Evolutionary conservation across 768 basidiomycete genomes (phyloP).

Genomic region (Gyrodon lividus): DNA sequence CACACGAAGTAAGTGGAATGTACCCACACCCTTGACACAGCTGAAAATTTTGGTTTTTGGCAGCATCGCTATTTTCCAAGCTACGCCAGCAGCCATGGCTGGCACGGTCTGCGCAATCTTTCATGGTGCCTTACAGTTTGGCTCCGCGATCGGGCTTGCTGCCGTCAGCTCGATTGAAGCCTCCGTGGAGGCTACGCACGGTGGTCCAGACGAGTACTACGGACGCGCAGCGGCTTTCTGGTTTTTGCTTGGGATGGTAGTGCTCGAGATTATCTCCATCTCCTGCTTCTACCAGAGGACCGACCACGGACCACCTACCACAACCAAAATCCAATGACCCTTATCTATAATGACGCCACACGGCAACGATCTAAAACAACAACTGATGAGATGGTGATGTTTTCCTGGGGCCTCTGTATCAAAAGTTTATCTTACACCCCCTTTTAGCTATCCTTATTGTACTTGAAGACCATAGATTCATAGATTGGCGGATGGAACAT

Average conservation of each 20-base stretch:
- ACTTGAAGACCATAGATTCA: too few relatives aligned
- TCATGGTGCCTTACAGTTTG: constrained; percentile 46
- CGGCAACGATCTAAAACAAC: neutral
- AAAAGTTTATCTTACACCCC: too few relatives aligned
- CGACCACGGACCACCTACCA: neutral
- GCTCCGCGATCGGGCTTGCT: constrained; percentile 1
- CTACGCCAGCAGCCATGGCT: constrained; percentile 42
- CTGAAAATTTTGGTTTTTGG: neutral
- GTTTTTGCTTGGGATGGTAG: constrained; percentile 37
- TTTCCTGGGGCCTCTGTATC: too few relatives aligned
- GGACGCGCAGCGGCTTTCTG: constrained; percentile 13
- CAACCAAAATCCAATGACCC: neutral
- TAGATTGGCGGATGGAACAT: too few relatives aligned
- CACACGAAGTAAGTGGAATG: neutral
- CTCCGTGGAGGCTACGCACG: too few relatives aligned
- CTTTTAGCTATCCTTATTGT: too few relatives aligned
- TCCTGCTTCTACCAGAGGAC: constrained; percentile 29
- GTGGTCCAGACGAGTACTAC: too few relatives aligned
- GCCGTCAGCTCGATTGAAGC: too few relatives aligned
- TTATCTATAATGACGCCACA: neutral
- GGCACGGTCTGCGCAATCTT: constrained; percentile 51
- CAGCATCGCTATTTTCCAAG: constrained; percentile 47
- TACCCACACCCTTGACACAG: neutral
- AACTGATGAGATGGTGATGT: neutral
- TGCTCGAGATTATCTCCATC: constrained; percentile 26